Percentiles rank a stretch among this genome's conserved stretches.
phyloP scores from a whole-genome alignment of 129 eudicot species.

The Flaveria trinervia region DNA sequence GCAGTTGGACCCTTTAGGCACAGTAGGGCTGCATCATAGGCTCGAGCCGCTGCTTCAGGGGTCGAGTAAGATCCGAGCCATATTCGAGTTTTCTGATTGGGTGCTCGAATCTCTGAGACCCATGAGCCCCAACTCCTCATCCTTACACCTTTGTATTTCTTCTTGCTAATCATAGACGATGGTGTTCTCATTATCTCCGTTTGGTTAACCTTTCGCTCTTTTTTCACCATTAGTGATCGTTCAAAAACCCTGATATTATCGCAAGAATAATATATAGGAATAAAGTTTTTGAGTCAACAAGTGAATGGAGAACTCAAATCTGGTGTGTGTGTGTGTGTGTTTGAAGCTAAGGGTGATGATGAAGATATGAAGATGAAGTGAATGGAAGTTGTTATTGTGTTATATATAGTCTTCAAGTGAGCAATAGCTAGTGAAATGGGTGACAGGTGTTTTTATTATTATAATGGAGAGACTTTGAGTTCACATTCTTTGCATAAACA shows the following conservation, averaged over 20 bases:
- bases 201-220: slow-evolving; percentile 11
- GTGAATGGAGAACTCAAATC: no score
- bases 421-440: slow-evolving; percentile 33
- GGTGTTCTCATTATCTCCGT: slow-evolving; percentile 9
- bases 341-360: neutral
- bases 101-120: slow-evolving; percentile 88
- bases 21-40: slow-evolving; percentile 89
- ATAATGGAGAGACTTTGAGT: neutral
- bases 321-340: neutral
- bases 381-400: slow-evolving; percentile 17
- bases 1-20: slow-evolving; percentile 86
- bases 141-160: slow-evolving; percentile 87
- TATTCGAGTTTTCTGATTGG: slow-evolving; percentile 85
- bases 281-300: no score
- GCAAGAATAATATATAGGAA: no score
- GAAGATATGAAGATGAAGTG: slow-evolving; percentile 32
- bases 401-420: slow-evolving; percentile 39
- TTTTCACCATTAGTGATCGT: slow-evolving; percentile 29
- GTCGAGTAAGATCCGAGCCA: slow-evolving; percentile 98
- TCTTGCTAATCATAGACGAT: slow-evolving; percentile 40
- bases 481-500: neutral
- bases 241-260: neutral
- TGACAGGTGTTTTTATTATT: slow-evolving; percentile 33
- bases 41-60: slow-evolving; percentile 91
- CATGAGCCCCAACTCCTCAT: slow-evolving; percentile 99